Percentiles rank a stretch among this genome's conserved stretches.
These are phyloP conservation scores for Colletotrichum tropicale DNA, from an alignment of 2,329 filamentous ascomycete genomes.

Conservation along the genomic window DNA sequence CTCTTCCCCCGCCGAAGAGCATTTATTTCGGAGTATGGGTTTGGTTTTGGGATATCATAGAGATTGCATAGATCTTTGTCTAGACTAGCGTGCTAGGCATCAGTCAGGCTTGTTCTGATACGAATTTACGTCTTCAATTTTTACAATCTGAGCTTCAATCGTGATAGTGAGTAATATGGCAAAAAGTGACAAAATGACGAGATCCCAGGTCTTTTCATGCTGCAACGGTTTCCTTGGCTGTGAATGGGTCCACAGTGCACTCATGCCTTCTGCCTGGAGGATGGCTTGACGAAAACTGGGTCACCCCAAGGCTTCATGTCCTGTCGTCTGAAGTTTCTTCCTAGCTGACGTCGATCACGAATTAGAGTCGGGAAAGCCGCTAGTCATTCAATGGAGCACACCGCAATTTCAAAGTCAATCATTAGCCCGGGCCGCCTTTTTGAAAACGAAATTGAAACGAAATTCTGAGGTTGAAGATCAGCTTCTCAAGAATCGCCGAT, in stretches of 20 bases:
- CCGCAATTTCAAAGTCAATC: neutral
- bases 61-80: neutral
- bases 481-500: neutral
- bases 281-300: neutral
- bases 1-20: conserved; percentile 7
- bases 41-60: neutral
- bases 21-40: conserved; percentile 3
- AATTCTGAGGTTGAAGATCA: neutral
- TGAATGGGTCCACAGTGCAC: neutral
- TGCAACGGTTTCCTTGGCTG: neutral
- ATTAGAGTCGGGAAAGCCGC: neutral
- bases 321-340: neutral
- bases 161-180: neutral
- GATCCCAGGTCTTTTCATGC: neutral
- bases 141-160: neutral
- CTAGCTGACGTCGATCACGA: neutral
- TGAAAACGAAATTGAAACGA: neutral
- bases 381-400: neutral
- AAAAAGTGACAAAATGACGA: neutral
- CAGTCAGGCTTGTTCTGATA: conserved; percentile 6
- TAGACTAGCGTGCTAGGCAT: conserved; percentile 6
- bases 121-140: conserved; percentile 10
- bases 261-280: neutral
- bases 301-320: neutral
- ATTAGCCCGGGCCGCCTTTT: neutral